These are phyloP conservation scores for Panellus pusillus DNA, from an alignment of 768 basidiomycete species.

Conservation along the genomic window DNA sequence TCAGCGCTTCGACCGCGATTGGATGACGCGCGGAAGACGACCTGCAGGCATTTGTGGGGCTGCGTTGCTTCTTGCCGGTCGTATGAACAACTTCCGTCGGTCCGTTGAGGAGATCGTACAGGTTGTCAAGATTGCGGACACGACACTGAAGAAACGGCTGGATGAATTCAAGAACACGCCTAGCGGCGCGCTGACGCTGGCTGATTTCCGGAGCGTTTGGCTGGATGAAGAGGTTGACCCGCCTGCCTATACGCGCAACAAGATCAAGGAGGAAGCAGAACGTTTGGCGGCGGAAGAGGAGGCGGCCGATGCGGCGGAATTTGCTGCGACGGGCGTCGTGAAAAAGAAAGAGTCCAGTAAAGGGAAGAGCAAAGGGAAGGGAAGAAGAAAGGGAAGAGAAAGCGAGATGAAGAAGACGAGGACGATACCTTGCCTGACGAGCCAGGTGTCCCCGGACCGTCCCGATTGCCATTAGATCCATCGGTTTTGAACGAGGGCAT, in stretches of 20 bases:
- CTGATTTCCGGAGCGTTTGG: slow-evolving; percentile 90
- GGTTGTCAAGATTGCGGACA: slow-evolving; percentile 98
- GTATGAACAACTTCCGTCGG: slow-evolving; percentile 97
- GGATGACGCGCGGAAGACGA: slow-evolving; percentile 94
- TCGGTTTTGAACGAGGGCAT: slow-evolving; percentile 67
- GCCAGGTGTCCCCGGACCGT: slow-evolving; percentile 20
- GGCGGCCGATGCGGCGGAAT: slow-evolving; percentile 28
- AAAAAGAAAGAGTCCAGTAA: slow-evolving; percentile 27
- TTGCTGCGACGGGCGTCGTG: slow-evolving; percentile 26
- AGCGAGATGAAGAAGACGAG: slow-evolving; percentile 34
- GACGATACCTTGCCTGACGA: slow-evolving; percentile 19
- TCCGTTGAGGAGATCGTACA: slow-evolving; percentile 96
- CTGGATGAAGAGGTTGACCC: slow-evolving; percentile 91
- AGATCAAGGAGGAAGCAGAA: slow-evolving; percentile 65
- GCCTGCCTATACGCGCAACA: slow-evolving; percentile 81
- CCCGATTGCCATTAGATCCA: slow-evolving; percentile 51
- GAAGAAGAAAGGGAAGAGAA: slow-evolving; percentile 34
- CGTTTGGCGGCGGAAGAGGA: slow-evolving; percentile 39
- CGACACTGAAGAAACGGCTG: slow-evolving; percentile 87
- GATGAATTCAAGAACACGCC: slow-evolving; percentile 94
- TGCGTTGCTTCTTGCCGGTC: slow-evolving; percentile 88
- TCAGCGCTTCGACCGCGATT: slow-evolving; percentile 90
- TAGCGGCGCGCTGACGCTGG: slow-evolving; percentile 80
- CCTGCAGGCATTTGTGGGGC: slow-evolving; percentile 99
- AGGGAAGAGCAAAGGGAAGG: slow-evolving; percentile 29